Evolutionary conservation across 441 rosid genomes (phyloP).

Genomic region (Brassica hybrid): DNA sequence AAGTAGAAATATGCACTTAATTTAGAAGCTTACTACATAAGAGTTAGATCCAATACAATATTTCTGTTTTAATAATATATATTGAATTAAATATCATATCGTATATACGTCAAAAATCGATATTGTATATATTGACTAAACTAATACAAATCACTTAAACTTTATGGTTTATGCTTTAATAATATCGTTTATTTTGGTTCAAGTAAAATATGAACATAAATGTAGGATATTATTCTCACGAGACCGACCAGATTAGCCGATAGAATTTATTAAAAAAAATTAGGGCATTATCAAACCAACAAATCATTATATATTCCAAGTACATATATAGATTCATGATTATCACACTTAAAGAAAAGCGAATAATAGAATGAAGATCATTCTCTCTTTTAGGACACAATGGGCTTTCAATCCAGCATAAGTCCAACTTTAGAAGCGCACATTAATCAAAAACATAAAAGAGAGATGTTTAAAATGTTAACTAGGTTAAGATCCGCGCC

Average conservation of each 20-base stretch:
- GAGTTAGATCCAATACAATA: too few species aligned
- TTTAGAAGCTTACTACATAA: too few species aligned
- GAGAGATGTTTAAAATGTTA: too few species aligned
- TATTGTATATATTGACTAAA: background rate
- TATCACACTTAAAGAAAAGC: background rate
- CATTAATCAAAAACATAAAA: too few species aligned
- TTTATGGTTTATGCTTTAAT: background rate
- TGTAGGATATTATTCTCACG: too few species aligned
- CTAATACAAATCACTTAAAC: background rate
- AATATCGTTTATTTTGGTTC: background rate
- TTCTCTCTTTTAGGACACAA: background rate
- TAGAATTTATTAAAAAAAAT: too few species aligned
- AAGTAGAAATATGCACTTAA: too few species aligned
- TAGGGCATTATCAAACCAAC: background rate
- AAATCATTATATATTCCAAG: background rate
- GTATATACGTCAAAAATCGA: background rate
- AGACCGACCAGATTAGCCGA: too few species aligned
- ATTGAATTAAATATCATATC: background rate
- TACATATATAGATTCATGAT: background rate
- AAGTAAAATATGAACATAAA: background rate
- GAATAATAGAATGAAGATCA: background rate
- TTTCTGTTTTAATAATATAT: too few species aligned
- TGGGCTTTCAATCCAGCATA: background rate
- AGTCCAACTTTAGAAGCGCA: background rate
- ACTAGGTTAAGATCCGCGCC: too few species aligned